phyloP scores from a whole-genome alignment of 495 filamentous ascomycete species.

The Neurospora pannonica region DNA sequence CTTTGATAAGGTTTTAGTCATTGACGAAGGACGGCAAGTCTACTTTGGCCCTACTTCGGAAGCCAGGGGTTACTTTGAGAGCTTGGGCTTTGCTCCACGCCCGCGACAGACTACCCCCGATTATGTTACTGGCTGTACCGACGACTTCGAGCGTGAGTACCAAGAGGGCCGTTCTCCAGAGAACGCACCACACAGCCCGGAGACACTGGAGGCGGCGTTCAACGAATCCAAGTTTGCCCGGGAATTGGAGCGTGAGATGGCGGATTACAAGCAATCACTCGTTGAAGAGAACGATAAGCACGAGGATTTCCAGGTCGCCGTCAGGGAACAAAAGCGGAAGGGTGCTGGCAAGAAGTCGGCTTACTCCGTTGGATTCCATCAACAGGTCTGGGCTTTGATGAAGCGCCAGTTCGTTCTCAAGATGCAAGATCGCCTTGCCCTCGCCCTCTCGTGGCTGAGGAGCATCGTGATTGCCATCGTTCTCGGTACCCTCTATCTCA shows the following conservation, averaged over 20 bases:
- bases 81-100: constrained; percentile 66
- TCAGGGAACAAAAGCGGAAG: constrained; percentile 66
- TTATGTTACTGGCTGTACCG: constrained; percentile 76
- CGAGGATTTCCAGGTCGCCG: constrained; percentile 69
- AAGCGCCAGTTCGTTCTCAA: constrained; percentile 76
- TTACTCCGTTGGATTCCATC: constrained; percentile 69
- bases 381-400: constrained; percentile 75
- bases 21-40: constrained; percentile 68
- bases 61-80: constrained; percentile 71
- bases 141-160: constrained; percentile 74
- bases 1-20: constrained; percentile 83
- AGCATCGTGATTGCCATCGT: constrained; percentile 68
- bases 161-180: constrained; percentile 47
- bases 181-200: constrained; percentile 58
- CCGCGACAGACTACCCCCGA: constrained; percentile 81
- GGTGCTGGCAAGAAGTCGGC: constrained; percentile 57
- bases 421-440: constrained; percentile 70
- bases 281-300: constrained; percentile 53
- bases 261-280: constrained; percentile 50
- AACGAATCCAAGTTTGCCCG: constrained; percentile 49
- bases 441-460: constrained; percentile 68
- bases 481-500: constrained; percentile 68
- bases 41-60: constrained; percentile 67
- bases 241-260: constrained; percentile 56
- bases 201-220: constrained; percentile 58